Evolutionary conservation across 2,329 filamentous ascomycete genomes (phyloP), one percentile per base, ranked within the genome.

Genomic region (Aspergillus persii): DNA sequence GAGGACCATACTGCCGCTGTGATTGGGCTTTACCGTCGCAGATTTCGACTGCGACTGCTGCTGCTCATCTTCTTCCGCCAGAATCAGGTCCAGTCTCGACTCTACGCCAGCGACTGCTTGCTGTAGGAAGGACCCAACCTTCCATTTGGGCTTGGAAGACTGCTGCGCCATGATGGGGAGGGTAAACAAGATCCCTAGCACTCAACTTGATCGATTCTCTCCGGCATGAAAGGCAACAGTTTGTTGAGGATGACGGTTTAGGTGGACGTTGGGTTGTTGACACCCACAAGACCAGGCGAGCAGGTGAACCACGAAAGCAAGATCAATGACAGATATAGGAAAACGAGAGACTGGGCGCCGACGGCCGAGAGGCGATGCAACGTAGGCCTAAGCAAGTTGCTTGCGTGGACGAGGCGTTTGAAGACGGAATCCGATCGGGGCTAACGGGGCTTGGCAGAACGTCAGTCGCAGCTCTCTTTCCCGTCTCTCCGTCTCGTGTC

Each of bases 81-180:
- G 84, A 59, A 99, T 96, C 53, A 86, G 93, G 75, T 99, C 95
- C 60, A 99, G 84, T 48, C 91, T 88, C 60, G 93, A 96, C 79
- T 99, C 95, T 59, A 99, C 90, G 61, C 93, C 93, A 56, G 93
- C 92, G 61, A 98, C 92, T 63, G 94, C 93, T 76, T 94, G 91
- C 65, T 92, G 90, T 61, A 97, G 83, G 72, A 96, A 89, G 33
- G 86, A 74, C 11, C 75, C 74, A 52, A 78, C 87, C 50, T 89
- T 89, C 90, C 90, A 92, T 86, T 84, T 84, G 53, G 84, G 84
- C 61, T 83, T 79, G 66, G 85, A 65, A 57, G 77, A 77, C 23
- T 71, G 69, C 6, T 74, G 73, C 47, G 73, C 62, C 74, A 76
- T 77, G 49, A 47, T 66, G 62, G 39, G 15, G 30, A 39, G 4